Evolutionary conservation across 495 filamentous ascomycete genomes (phyloP).

Genomic region (Jackrogersella minutella): DNA sequence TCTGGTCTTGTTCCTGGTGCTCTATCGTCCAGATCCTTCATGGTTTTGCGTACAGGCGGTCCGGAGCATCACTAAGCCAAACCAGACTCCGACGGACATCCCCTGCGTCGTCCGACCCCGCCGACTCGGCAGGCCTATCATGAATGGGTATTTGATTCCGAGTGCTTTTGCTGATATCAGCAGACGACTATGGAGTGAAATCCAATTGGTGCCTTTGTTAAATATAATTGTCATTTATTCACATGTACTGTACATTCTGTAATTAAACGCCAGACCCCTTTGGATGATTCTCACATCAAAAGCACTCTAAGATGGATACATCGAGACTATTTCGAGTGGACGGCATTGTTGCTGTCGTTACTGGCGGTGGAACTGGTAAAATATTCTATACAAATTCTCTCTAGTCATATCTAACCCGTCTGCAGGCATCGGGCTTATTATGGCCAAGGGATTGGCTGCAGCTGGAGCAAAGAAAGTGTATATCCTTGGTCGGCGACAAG

Average conservation of each 20-base stretch:
- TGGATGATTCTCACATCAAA: background rate
- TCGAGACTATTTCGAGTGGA: conserved; percentile 62
- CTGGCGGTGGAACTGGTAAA: conserved; percentile 66
- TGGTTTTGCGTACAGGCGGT: background rate
- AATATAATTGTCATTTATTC: background rate
- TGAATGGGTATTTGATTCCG: background rate
- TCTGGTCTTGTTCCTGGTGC: background rate
- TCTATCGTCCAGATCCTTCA: too few relatives aligned
- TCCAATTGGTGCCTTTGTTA: background rate
- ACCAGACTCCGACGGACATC: background rate
- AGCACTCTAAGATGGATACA: conserved; percentile 29
- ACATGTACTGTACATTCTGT: background rate
- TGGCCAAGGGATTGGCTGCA: conserved; percentile 63
- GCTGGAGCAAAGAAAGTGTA: conserved; percentile 72
- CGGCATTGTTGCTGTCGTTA: conserved; percentile 68
- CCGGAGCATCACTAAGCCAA: background rate
- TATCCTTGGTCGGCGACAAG: conserved; percentile 65
- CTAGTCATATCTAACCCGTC: background rate
- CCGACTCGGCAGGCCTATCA: background rate
- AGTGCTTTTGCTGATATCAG: background rate
- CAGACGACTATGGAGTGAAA: background rate
- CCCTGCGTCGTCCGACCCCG: background rate
- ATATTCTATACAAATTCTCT: background rate
- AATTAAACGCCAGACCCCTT: background rate
- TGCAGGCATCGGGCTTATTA: conserved; percentile 66